Evolutionary conservation across 2,329 filamentous ascomycete species (phyloP).

Genomic region (Pyrenochaeta sp.): DNA sequence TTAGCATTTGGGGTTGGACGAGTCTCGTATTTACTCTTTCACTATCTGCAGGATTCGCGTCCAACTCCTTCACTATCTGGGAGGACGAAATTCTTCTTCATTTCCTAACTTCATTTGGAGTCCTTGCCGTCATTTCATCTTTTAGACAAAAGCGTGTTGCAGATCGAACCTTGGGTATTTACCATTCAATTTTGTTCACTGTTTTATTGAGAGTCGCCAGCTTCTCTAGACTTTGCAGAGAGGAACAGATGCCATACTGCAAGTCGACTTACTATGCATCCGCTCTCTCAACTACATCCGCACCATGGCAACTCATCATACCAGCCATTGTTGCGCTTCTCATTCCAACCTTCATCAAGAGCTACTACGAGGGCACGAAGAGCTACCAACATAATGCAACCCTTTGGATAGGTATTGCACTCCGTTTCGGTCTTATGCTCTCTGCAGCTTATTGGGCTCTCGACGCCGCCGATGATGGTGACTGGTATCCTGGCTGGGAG

Average conservation of each 20-base stretch:
- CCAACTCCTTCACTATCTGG: slow-evolving; percentile 99
- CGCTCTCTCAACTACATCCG: slow-evolving; percentile 87
- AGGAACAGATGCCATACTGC: slow-evolving; percentile 98
- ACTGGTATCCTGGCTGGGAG: slow-evolving; percentile 71
- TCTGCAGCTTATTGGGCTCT: slow-evolving; percentile 86
- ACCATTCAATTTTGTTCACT: slow-evolving; percentile 85
- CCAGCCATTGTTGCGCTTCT: slow-evolving; percentile 76
- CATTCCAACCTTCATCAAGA: slow-evolving; percentile 77
- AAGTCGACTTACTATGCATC: slow-evolving; percentile 95
- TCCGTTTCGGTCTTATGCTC: slow-evolving; percentile 78
- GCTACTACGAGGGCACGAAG: slow-evolving; percentile 80
- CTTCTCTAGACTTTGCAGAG: slow-evolving; percentile 89
- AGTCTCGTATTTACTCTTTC: slow-evolving; percentile 81
- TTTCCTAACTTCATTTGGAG: slow-evolving; percentile 86
- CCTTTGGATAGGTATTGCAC: slow-evolving; percentile 81
- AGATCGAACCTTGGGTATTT: slow-evolving; percentile 78
- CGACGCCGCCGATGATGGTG: slow-evolving; percentile 84
- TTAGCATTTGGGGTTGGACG: slow-evolving; percentile 88
- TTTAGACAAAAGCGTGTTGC: slow-evolving; percentile 71
- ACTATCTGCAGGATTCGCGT: slow-evolving; percentile 92
- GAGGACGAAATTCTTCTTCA: slow-evolving; percentile 94
- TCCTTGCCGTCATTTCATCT: slow-evolving; percentile 76
- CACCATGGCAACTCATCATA: slow-evolving; percentile 84
- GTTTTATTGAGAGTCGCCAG: slow-evolving; percentile 80
- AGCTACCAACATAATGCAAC: slow-evolving; percentile 89